These are phyloP conservation scores for Friedmanniomyces simplex DNA, from an alignment of 495 filamentous ascomycete genomes.

Conservation along the genomic window DNA sequence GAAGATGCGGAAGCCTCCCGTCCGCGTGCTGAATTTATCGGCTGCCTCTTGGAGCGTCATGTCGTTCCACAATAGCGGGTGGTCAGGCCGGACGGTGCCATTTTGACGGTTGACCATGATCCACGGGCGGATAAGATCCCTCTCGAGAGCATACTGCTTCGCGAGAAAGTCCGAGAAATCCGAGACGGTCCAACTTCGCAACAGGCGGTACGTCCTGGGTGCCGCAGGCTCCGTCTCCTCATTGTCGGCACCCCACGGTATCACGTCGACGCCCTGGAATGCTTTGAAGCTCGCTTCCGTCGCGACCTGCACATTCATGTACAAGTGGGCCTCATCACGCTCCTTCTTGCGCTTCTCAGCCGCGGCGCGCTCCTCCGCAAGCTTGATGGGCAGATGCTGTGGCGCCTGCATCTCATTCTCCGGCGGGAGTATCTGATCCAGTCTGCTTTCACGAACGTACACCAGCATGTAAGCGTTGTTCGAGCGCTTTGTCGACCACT, in stretches of 20 bases:
- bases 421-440: conserved; percentile 68
- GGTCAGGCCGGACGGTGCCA: conserved; percentile 85
- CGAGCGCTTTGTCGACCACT: conserved; percentile 56
- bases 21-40: conserved; percentile 56
- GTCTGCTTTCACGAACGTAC: conserved; percentile 77
- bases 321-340: conserved; percentile 85
- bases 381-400: conserved; percentile 61
- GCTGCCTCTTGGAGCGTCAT: conserved; percentile 76
- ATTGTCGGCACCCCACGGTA: conserved; percentile 44
- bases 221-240: conserved; percentile 43
- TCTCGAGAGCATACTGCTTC: conserved; percentile 50
- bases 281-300: conserved; percentile 66
- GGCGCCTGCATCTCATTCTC: conserved; percentile 70
- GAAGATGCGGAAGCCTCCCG: conserved; percentile 71
- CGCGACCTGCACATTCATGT: conserved; percentile 70
- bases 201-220: conserved; percentile 54
- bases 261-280: conserved; percentile 79
- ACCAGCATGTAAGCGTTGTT: conserved; percentile 97
- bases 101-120: conserved; percentile 98
- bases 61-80: conserved; percentile 63
- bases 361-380: conserved; percentile 71
- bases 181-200: conserved; percentile 59
- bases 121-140: conserved; percentile 69
- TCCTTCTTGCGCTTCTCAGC: conserved; percentile 69
- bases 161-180: conserved; percentile 63